Base-by-base conservation (phyloP, 1,139 yeast species). In the Suhomyces bribrorum region DNA sequence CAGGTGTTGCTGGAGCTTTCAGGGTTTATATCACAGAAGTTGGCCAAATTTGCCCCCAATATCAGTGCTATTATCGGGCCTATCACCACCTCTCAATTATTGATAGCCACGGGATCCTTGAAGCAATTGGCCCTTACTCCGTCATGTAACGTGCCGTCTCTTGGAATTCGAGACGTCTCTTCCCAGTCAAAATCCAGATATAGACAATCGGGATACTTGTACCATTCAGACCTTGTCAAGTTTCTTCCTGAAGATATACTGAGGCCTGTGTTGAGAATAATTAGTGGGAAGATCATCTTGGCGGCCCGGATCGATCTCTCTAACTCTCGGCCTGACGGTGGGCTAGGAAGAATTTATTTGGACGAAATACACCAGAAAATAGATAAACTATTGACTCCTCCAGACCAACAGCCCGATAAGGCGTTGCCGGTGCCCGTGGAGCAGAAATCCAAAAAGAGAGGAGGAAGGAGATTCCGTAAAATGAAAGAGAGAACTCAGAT, bases 401-500 rank as follows among this genome's bases (percentile, higher is more conserved):
- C 97, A 1, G 86, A 82, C 23, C 73, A 74, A 18, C 66, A 72
- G 14, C 79, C 76, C 0, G 74, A 78, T 5, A 88, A 86, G 50
- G 95, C 97, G 0, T 64, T 92, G 32, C 94, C 97, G 0, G 72
- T 82, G 1, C 98, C 98, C 0, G 71, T 77, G 28, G 97, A 90
- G 42, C 75, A 73, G 40, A 79, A 82, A 33, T 81, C 92, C 5
- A 86, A 86, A 61, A 85, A 83, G 50, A 73, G 99, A 52, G 97
- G 95, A 2, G 99, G 99, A 1, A 69, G 81, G 47, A 68, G 90
- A 43, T 74, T 85, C 47, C 70, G 96, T 35, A 88, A 88, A 60
- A 77, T 81, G 68, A 87, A 86, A 57, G 88, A 89, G 55, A 79
- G 86, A 53, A 83, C 84, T 62, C 83, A 83, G 53, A 75, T 85